phyloP scores from a whole-genome alignment of 140 eudicot genomes.

The Ambrosia hybrid region DNA sequence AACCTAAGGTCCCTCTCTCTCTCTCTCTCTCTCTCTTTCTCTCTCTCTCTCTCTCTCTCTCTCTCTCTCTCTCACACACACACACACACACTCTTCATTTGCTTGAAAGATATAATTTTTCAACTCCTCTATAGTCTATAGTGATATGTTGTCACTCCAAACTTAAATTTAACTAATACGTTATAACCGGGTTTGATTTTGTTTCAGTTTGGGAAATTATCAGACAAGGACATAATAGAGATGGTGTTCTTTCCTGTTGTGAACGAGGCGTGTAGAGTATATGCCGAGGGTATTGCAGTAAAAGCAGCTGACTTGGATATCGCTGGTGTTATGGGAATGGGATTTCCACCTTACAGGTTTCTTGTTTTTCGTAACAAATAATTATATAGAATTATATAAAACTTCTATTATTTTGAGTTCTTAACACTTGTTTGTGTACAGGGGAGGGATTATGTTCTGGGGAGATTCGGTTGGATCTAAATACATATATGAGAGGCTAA shows the following conservation, averaged over 20 bases:
- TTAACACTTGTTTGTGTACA: constrained; percentile 26
- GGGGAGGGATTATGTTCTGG: constrained; percentile 96
- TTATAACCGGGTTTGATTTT: not conserved
- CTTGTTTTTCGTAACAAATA: not conserved
- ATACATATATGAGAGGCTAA: constrained; percentile 65
- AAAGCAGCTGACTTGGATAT: constrained; percentile 91
- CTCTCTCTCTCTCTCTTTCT: too few relatives aligned
- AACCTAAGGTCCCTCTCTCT: constrained; percentile 62
- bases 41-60: too few relatives aligned
- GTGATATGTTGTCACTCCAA: too few relatives aligned
- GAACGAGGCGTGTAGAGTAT: constrained; percentile 90
- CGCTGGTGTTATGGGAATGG: constrained; percentile 94
- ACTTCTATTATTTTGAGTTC: too few relatives aligned
- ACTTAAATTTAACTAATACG: constrained; percentile 9
- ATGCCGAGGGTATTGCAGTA: constrained; percentile 89
- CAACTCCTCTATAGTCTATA: too few relatives aligned
- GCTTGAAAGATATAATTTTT: too few relatives aligned
- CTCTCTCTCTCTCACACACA: too few relatives aligned
- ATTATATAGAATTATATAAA: not conserved
- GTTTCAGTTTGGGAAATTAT: constrained; percentile 62
- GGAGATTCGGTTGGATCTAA: constrained; percentile 84
- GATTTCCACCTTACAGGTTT: constrained; percentile 95
- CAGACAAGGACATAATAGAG: constrained; percentile 90
- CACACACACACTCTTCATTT: too few relatives aligned
- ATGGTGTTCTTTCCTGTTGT: constrained; percentile 95